phyloP scores from a whole-genome alignment of 176 grass and related monocot genomes.

The Oryza glumipatula region DNA sequence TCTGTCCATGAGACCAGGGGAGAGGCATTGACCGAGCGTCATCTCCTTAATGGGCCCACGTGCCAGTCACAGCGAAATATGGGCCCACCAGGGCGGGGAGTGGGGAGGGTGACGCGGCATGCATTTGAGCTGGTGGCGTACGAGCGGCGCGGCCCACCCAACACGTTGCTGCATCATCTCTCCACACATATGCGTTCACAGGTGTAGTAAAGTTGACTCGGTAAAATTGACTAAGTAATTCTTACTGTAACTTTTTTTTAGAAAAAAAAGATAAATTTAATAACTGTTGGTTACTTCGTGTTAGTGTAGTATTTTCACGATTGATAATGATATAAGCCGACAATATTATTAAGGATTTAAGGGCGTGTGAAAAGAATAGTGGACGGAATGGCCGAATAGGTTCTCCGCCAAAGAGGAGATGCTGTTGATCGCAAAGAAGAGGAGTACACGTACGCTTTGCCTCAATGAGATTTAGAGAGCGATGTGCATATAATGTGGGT shows the following conservation, averaged over 20 bases:
- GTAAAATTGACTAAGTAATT: neutral
- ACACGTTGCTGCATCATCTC: neutral
- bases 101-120: neutral
- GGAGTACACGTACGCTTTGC: neutral
- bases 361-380: constrained; percentile 26
- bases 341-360: neutral
- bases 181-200: neutral
- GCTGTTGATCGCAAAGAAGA: neutral
- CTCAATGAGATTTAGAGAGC: neutral
- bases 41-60: neutral
- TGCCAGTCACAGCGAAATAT: neutral
- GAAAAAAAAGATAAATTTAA: too few species aligned
- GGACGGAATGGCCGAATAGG: neutral
- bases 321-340: neutral
- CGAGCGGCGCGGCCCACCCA: neutral
- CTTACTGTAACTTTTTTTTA: neutral
- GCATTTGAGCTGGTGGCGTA: too few species aligned
- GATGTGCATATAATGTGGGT: neutral
- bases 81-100: neutral
- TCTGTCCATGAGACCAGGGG: too few species aligned
- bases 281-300: too few species aligned
- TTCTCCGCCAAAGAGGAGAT: constrained; percentile 6
- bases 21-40: neutral
- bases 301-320: too few species aligned
- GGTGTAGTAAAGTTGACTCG: neutral